These are phyloP conservation scores for Saururus chinensis DNA, from an alignment of 164 flowering plant genomes.

Conservation along the genomic window DNA sequence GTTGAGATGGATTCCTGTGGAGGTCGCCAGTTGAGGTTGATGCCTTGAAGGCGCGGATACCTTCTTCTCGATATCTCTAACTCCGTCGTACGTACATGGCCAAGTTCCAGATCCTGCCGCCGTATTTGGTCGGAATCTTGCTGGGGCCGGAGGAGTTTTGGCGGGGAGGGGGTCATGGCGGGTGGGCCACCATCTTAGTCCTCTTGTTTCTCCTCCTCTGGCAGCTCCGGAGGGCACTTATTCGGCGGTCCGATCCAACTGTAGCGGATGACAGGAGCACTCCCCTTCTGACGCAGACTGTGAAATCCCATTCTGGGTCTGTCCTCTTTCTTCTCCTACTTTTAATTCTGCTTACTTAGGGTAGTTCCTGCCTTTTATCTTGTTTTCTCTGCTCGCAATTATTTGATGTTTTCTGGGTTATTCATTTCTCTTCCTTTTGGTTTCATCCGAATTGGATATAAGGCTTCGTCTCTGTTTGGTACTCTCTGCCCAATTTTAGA, in stretches of 20 bases:
- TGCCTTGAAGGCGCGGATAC: no score
- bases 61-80: no score
- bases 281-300: not conserved
- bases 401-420: no score
- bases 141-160: constrained; percentile 18
- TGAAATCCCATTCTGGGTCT: not conserved
- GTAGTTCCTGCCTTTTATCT: no score
- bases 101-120: not conserved
- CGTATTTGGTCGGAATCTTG: constrained; percentile 8
- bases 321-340: no score
- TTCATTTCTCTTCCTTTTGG: no score
- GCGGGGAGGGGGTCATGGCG: constrained; percentile 18
- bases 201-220: constrained; percentile 21
- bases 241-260: constrained; percentile 3
- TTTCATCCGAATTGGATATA: no score
- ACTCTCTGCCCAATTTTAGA: no score
- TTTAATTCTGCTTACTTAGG: no score
- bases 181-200: constrained; percentile 27
- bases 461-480: no score
- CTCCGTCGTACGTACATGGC: not conserved
- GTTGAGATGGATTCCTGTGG: not conserved
- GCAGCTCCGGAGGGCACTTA: constrained; percentile 10
- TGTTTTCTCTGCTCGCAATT: no score
- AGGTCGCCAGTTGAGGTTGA: not conserved
- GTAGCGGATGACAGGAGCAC: not conserved